phyloP scores from a whole-genome alignment of 2,329 filamentous ascomycete species.

The Diaporthe citri region DNA sequence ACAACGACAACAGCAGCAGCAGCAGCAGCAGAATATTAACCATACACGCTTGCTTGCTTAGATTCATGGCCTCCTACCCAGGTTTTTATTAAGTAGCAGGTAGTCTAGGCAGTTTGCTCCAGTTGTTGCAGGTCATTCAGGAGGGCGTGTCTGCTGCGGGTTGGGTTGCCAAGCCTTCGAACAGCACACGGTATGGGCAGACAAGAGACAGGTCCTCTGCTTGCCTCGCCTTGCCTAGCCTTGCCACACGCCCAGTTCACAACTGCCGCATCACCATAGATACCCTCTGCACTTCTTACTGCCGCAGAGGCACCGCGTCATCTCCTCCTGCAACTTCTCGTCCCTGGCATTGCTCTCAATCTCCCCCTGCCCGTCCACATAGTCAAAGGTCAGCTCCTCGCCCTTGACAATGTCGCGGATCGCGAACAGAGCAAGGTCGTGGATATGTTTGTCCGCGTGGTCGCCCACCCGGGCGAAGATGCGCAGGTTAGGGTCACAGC shows the following conservation, averaged over 20 bases:
- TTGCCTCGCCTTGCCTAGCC: neutral
- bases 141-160: neutral
- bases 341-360: conserved; percentile 63
- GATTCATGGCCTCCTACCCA: neutral
- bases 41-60: neutral
- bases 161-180: neutral
- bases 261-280: conserved; percentile 66
- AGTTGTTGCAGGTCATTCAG: neutral
- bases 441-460: conserved; percentile 78
- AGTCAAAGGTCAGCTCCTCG: conserved; percentile 84
- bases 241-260: neutral
- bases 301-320: conserved; percentile 73
- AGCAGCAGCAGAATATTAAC: neutral
- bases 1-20: neutral
- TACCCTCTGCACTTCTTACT: conserved; percentile 76
- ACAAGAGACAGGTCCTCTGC: neutral
- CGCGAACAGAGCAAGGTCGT: conserved; percentile 83
- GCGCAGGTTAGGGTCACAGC: conserved; percentile 81
- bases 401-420: conserved; percentile 72
- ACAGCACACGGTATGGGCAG: neutral
- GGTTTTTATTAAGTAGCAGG: too few relatives aligned
- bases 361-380: conserved; percentile 74
- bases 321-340: conserved; percentile 61
- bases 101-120: too few relatives aligned
- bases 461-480: conserved; percentile 86